A percentile compares a stretch with the other conserved stretches of the same genome.
phyloP scores from a whole-genome alignment of 345 rosid species.

The Corymbia maculata region DNA sequence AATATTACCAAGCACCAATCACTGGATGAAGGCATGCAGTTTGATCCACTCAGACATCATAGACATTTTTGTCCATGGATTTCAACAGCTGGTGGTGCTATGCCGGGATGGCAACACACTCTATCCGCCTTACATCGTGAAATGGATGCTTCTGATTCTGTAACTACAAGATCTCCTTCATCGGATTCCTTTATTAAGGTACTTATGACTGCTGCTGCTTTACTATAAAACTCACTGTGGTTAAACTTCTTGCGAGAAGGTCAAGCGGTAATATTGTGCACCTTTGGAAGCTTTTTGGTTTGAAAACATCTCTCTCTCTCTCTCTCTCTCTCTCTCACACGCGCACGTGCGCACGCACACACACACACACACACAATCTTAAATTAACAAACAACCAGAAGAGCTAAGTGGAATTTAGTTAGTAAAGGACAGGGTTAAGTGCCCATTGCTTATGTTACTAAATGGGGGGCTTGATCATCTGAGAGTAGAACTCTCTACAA shows the following conservation, averaged over 20 bases:
- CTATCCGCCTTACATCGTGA: conserved; percentile 53
- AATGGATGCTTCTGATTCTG: conserved; percentile 29
- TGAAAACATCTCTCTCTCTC: neutral
- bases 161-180: conserved; percentile 19
- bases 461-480: neutral
- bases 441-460: neutral
- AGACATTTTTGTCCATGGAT: conserved; percentile 97
- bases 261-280: neutral
- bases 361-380: neutral
- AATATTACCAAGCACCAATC: conserved; percentile 7
- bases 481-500: neutral
- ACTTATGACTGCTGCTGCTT: neutral
- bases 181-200: conserved; percentile 55
- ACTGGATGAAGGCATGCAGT: conserved; percentile 45
- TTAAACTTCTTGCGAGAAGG: neutral
- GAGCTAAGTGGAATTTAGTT: neutral
- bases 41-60: conserved; percentile 90
- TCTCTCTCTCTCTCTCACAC: neutral
- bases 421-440: neutral
- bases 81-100: conserved; percentile 34
- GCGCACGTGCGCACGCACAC: rapidly evolving
- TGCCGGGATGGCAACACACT: conserved; percentile 85
- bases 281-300: neutral
- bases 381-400: neutral
- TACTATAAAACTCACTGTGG: neutral